Evolutionary conservation across 1,284 basidiomycete genomes (phyloP).

Genomic region (Melampsora larici-populina): DNA sequence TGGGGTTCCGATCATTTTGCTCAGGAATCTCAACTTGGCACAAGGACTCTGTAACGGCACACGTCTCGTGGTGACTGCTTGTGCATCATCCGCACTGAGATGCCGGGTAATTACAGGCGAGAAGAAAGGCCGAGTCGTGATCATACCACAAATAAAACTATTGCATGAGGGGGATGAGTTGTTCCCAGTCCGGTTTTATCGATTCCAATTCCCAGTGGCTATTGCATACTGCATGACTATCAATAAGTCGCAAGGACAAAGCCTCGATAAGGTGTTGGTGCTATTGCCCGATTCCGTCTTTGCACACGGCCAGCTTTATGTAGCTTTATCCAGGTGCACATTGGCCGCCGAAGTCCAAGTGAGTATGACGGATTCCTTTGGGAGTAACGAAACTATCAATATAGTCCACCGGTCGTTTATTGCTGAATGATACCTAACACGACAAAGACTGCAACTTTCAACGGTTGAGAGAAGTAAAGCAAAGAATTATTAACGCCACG

Average conservation of each 20-base stretch:
- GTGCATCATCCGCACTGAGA: background rate
- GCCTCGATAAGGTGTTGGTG: background rate
- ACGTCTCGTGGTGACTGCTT: background rate
- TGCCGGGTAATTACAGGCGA: background rate
- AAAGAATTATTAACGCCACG: too few relatives aligned
- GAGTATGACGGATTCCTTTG: too few relatives aligned
- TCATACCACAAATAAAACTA: background rate
- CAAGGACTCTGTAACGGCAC: conserved; percentile 6
- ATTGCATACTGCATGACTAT: background rate
- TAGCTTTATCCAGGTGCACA: background rate
- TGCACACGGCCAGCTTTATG: too few relatives aligned
- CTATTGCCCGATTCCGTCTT: conserved; percentile 1
- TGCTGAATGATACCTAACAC: too few relatives aligned
- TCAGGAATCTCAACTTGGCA: background rate
- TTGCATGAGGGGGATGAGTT: background rate
- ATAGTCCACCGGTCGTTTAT: too few relatives aligned
- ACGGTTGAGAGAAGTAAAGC: too few relatives aligned
- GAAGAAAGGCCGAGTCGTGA: too few relatives aligned
- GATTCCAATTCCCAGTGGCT: background rate
- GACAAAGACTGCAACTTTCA: too few relatives aligned
- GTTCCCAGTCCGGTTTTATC: background rate
- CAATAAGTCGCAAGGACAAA: conserved; percentile 11
- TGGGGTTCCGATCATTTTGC: background rate
- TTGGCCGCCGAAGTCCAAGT: background rate
- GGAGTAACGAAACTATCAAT: too few relatives aligned